Evolutionary conservation across 1,284 basidiomycete genomes (phyloP).

Genomic region (Meira nashicola): DNA sequence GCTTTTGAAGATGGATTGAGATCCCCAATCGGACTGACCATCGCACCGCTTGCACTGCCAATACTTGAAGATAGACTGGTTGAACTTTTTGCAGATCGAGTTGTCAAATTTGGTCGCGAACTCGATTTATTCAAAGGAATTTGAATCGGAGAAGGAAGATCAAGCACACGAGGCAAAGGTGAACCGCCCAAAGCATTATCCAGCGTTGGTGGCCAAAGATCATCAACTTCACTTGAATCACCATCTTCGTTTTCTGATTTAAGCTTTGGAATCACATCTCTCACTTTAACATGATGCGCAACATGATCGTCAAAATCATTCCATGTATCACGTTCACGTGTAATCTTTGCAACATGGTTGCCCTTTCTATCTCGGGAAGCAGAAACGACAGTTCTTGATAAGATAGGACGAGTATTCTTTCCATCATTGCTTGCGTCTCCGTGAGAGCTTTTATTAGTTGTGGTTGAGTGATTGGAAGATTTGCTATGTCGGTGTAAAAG

Average conservation of each 20-base stretch:
- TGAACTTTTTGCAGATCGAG: too few relatives aligned
- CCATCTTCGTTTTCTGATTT: neutral
- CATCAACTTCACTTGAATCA: constrained; percentile 11
- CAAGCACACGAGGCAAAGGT: neutral
- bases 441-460: neutral
- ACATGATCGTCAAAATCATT: constrained; percentile 9
- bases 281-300: constrained; percentile 3
- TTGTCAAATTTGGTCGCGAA: too few relatives aligned
- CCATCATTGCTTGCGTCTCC: too few relatives aligned
- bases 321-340: constrained; percentile 8
- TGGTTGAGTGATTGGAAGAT: neutral
- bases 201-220: constrained; percentile 18
- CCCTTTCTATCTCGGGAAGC: neutral
- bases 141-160: neutral
- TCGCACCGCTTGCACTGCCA: neutral
- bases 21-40: too few relatives aligned
- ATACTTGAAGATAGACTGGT: neutral
- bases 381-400: neutral
- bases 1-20: too few relatives aligned
- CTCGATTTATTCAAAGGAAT: too few relatives aligned
- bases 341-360: too few relatives aligned
- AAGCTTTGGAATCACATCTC: neutral
- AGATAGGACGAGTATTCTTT: neutral
- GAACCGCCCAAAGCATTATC: neutral
- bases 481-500: neutral